Conservation (phyloP, 257 asterid genomes). For the Solanum habrochaites region DNA sequence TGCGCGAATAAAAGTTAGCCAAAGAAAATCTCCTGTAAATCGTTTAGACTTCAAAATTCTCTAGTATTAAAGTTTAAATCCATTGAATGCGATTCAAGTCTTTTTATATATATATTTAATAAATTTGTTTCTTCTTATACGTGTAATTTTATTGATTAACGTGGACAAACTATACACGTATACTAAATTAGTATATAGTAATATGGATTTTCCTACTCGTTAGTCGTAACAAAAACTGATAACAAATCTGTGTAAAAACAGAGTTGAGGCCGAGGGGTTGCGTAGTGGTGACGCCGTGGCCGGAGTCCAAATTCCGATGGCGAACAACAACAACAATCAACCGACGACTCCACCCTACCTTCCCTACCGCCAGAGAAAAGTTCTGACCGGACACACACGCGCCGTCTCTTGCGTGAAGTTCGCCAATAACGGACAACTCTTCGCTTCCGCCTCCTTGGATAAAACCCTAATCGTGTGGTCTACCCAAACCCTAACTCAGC, state of each 20-base stretch:
- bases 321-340: conserved; percentile 25
- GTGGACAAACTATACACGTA: neutral
- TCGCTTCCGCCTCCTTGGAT: conserved; percentile 87
- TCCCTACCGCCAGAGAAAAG: conserved; percentile 51
- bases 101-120: too few species aligned
- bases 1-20: neutral
- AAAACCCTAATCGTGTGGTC: conserved; percentile 75
- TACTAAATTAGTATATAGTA: neutral
- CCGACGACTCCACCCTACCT: conserved; percentile 23
- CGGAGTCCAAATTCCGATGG: conserved; percentile 7
- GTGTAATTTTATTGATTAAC: neutral
- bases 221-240: neutral
- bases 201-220: neutral
- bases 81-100: neutral
- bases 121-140: neutral
- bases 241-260: neutral
- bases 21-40: neutral
- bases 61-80: too few species aligned
- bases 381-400: conserved; percentile 42
- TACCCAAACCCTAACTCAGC: conserved; percentile 46
- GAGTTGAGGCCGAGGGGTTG: neutral
- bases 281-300: neutral
- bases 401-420: conserved; percentile 74
- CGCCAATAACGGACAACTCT: conserved; percentile 62
- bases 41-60: too few species aligned